These are phyloP conservation scores for Zopfia rhizophila DNA, from an alignment of 2,329 filamentous ascomycete species.

Conservation along the genomic window DNA sequence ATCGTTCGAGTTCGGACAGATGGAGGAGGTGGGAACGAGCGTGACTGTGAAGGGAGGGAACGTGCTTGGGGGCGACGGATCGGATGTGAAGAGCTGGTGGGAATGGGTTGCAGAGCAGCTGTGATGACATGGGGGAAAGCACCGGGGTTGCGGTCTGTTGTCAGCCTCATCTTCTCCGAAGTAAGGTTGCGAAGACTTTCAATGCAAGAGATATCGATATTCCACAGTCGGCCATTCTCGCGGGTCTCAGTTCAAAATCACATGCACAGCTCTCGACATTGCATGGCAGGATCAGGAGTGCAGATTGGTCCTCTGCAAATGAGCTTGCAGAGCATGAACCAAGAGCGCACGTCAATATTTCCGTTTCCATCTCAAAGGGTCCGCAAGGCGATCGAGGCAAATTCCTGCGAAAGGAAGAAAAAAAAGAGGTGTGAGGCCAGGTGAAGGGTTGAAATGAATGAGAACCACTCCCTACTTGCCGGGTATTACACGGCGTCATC, in stretches of 20 bases:
- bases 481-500: slow-evolving; percentile 25
- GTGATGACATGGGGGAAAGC: slow-evolving; percentile 52
- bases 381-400: slow-evolving; percentile 2
- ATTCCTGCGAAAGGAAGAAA: slow-evolving; percentile 4
- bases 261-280: no score
- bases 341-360: neutral
- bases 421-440: neutral
- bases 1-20: slow-evolving; percentile 80
- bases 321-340: slow-evolving; percentile 1
- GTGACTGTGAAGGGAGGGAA: slow-evolving; percentile 83
- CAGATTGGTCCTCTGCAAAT: neutral
- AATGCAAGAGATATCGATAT: no score
- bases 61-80: slow-evolving; percentile 68
- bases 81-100: slow-evolving; percentile 87
- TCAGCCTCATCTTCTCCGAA: neutral
- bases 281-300: no score
- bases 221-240: no score
- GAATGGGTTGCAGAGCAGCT: slow-evolving; percentile 85
- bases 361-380: slow-evolving; percentile 4
- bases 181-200: no score
- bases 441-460: neutral
- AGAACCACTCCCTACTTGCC: slow-evolving; percentile 15
- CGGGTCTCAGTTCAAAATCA: no score
- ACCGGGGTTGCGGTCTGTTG: neutral
- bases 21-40: slow-evolving; percentile 83